Evolutionary conservation across 768 basidiomycete genomes (phyloP), one percentile per base, ranked within the genome.

Genomic region (Clathrus columnatus): DNA sequence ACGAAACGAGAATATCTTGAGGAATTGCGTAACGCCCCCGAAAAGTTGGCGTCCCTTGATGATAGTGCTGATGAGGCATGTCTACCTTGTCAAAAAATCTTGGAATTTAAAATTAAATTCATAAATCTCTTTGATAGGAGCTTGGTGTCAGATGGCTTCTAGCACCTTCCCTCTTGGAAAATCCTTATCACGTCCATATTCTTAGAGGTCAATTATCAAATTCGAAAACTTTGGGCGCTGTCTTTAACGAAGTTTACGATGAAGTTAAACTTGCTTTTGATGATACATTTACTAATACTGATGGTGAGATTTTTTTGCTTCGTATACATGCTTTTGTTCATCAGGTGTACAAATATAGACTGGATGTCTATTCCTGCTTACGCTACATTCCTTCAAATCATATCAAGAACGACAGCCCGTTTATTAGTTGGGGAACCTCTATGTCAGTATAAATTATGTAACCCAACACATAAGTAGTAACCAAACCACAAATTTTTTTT

Each of bases 341-440:
- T n/a, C 8, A 10, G 24, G 10, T 21, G 10, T 8, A 10, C 10
- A 21, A 32, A 16, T 4, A 16, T 26, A 55, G 54, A 48, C 10
- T 79, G 77, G 78, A 63, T 62, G 14, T 59, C 58, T 1, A 50
- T 75, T 6, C 61, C 62, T 0, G 67, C 61, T 2, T 27, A 68
- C 7, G 59, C 66, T 0, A 60, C 56, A 0, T 59, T 70, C 7
- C 68, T 63, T 55, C 57, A 67, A 27, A 61, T 80, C 16, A 62
- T 80, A 11, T 67, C 70, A 29, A 70, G 75, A 41, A 63, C 68
- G 4, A 74, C 64, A 48, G 77, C 75, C 57, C 71, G 80, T 17
- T 44, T 72, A 0, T 76, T 81, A 50, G 73, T 81, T 4, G 81
- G 79, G 0, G 63, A 71, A 26, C 76, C 78, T 2, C 49, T 76